Conservation (phyloP, 1,139 yeast genomes). For the Meyerozyma guilliermondii region DNA sequence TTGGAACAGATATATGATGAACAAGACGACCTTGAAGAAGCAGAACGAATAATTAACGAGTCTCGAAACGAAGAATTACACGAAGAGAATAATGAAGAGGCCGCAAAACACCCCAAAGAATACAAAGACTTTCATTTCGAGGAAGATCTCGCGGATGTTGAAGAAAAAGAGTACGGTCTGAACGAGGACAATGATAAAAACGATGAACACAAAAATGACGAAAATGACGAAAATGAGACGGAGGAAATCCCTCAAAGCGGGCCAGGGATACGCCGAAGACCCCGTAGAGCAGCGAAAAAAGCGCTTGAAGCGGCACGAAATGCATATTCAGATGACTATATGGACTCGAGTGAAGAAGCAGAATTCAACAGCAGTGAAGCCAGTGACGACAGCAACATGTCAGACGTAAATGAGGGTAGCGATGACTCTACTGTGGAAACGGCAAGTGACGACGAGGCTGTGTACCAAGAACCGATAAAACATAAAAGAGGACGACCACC, state of each 20-base stretch:
- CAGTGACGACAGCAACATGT: neutral
- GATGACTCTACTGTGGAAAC: neutral
- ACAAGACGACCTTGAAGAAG: conserved; percentile 39
- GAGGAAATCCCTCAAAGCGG: neutral
- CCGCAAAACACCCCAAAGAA: conserved; percentile 1
- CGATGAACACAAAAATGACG: neutral
- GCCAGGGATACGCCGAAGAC: conserved; percentile 7
- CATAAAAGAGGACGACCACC: neutral
- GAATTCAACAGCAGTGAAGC: neutral
- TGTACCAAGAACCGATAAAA: neutral
- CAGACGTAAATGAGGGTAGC: neutral
- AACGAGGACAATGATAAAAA: too few relatives aligned
- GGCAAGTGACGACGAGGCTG: neutral
- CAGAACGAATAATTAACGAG: conserved; percentile 34
- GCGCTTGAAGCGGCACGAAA: neutral
- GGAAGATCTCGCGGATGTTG: neutral
- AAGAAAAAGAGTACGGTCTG: neutral
- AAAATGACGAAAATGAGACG: neutral
- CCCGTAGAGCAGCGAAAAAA: conserved; percentile 5
- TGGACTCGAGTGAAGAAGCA: neutral
- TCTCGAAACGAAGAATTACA: conserved; percentile 12
- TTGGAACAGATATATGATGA: conserved; percentile 3
- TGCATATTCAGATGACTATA: conserved; percentile 1
- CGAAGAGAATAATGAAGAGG: neutral
- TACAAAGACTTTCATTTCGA: neutral